phyloP scores from a whole-genome alignment of 2,329 filamentous ascomycete genomes.

The Scytalidium lignicola region DNA sequence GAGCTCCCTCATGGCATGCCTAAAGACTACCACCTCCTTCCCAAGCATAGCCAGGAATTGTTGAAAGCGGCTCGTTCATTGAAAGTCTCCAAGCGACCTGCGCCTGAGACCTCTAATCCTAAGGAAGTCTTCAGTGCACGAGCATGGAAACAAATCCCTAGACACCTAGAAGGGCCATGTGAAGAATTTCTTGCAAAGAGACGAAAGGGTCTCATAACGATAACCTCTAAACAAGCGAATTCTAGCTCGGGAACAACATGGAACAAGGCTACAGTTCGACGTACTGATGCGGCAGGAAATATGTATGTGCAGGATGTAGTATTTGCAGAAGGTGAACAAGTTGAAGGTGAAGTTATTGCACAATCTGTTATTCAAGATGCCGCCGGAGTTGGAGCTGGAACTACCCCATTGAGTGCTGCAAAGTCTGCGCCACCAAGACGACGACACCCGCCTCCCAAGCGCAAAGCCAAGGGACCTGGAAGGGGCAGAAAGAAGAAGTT shows the following conservation, averaged over 20 bases:
- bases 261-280: conserved; percentile 74
- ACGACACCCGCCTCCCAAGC: conserved; percentile 53
- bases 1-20: conserved; percentile 80
- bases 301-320: conserved; percentile 80
- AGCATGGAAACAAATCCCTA: conserved; percentile 57
- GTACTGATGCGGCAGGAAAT: conserved; percentile 73
- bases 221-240: conserved; percentile 42
- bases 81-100: conserved; percentile 67
- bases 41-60: conserved; percentile 75
- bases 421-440: conserved; percentile 49
- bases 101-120: conserved; percentile 45
- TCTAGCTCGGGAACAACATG: conserved; percentile 51
- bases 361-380: conserved; percentile 57
- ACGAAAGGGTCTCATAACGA: conserved; percentile 54
- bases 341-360: conserved; percentile 76
- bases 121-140: conserved; percentile 48
- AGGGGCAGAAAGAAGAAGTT: conserved; percentile 71
- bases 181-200: conserved; percentile 56
- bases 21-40: conserved; percentile 72
- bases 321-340: conserved; percentile 69
- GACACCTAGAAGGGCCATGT: conserved; percentile 49
- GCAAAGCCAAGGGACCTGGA: conserved; percentile 75
- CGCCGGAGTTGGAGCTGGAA: conserved; percentile 40
- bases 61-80: conserved; percentile 76
- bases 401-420: conserved; percentile 11